phyloP scores from a whole-genome alignment of 192 early-diverging fungal species.

The Jimgerdemannia flammicorona region DNA sequence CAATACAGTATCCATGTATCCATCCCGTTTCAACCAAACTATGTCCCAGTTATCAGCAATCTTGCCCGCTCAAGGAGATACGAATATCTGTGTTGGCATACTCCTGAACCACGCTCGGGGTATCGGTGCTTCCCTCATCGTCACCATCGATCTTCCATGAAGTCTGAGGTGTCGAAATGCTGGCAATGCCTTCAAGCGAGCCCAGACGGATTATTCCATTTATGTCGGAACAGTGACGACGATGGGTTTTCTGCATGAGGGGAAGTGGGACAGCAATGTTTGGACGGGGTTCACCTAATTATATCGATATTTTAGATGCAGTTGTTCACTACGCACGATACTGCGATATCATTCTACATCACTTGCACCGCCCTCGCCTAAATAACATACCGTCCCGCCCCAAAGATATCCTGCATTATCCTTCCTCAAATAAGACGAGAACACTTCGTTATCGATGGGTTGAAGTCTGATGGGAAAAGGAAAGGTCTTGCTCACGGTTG shows the following conservation, averaged over 20 bases:
- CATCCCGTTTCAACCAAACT: not conserved
- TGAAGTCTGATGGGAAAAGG: not conserved
- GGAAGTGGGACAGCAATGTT: no score
- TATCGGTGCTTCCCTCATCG: no score
- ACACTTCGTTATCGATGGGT: not conserved
- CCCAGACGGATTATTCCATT: no score
- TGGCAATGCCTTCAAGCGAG: no score
- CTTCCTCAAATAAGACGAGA: not conserved
- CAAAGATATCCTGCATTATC: not conserved
- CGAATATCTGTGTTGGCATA: not conserved
- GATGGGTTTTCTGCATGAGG: no score
- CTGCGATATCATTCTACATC: no score
- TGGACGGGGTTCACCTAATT: no score
- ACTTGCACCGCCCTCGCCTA: no score
- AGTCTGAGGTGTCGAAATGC: no score
- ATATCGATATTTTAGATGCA: no score
- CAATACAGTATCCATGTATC: not conserved
- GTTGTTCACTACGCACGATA: no score
- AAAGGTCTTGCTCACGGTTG: not conserved
- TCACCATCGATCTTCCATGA: no score
- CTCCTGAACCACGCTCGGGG: not conserved
- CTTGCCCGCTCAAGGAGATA: constrained; percentile 14
- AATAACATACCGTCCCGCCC: not conserved
- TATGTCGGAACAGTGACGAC: not conserved
- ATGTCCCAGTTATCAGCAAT: not conserved